Evolutionary conservation across 2,329 filamentous ascomycete genomes (phyloP), one percentile per base, ranked within the genome.

Genomic region (Pseudogymnoascus sp.): DNA sequence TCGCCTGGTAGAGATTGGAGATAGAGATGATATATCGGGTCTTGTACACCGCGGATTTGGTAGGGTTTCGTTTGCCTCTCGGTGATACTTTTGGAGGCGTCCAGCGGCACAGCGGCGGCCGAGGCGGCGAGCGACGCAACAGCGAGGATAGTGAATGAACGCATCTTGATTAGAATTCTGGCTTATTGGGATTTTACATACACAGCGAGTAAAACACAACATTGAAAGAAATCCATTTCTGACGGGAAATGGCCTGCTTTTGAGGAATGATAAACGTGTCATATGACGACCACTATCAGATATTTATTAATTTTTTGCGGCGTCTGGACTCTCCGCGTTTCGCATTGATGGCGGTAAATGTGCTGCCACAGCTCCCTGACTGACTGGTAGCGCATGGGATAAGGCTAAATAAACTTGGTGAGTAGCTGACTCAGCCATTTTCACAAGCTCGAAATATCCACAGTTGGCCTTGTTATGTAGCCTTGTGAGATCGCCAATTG

Each of bases 21-120:
- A 67, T 84, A 83, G 21, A 80, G 75, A 69, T 84, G 81, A 67
- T 78, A 83, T 64, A 83, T 79, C 2, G 82, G 81, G 6, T 76
- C 75, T 64, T 75, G 72, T 7, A 83, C 80, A 39, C 78, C 78
- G 36, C 81, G 80, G 66, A 83, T 81, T 69, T 80, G 78, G 70
- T 80, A 78, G 11, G 79, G 63, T 25, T 68, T 70, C 7, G 36
- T 54, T 57, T 57, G 51, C n/a, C 51, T 57, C n/a, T 57, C n/a
- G n/a, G 28, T n/a, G n/a, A 57, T 57, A 19, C 34, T 28, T 19
- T n/a, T 19, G 8, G 28, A 8, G 28, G 14, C 5, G 3, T 34
- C 51, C 13, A 57, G 28, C 3, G 51, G 51, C 4, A 34, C 4
- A 6, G 25, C 51, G n/a, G 10, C 28, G 51, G 25, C 51, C 25